A percentile compares a stretch with the other conserved stretches of the same genome.
These are phyloP conservation scores for Tolypocladium inflatum DNA, from an alignment of 2,329 filamentous ascomycete species.

Conservation along the genomic window DNA sequence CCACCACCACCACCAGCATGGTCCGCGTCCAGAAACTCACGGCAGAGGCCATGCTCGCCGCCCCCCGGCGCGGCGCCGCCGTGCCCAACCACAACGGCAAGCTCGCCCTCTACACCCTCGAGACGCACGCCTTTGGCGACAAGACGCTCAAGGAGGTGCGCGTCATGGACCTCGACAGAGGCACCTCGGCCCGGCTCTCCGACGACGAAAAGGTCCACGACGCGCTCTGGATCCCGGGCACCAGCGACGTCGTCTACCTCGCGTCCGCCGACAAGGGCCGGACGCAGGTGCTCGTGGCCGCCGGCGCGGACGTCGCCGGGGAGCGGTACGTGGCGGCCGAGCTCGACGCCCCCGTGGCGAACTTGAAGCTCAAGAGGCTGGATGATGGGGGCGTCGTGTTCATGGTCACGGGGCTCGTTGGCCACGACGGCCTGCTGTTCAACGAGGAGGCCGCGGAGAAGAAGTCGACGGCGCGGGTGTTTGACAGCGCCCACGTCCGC, in stretches of 20 bases:
- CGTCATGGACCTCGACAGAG: conserved; percentile 21
- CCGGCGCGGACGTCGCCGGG: conserved; percentile 10
- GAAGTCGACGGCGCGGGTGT: conserved; percentile 20
- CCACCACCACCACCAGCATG: conserved; percentile 3
- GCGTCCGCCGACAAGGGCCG: conserved; percentile 15
- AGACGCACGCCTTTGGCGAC: conserved; percentile 23
- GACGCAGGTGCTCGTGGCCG: conserved; percentile 20
- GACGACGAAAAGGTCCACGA: conserved; percentile 20
- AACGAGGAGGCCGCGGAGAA: conserved; percentile 17
- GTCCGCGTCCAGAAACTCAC: conserved; percentile 16
- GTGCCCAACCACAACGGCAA: conserved; percentile 30
- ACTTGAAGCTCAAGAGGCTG: conserved; percentile 23
- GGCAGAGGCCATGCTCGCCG: conserved; percentile 20
- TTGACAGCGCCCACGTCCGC: conserved; percentile 21
- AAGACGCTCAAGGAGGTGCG: conserved; percentile 21
- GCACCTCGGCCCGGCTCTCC: conserved; percentile 14
- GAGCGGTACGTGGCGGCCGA: conserved; percentile 16
- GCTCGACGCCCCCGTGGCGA: conserved; percentile 21
- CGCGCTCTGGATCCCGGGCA: conserved; percentile 25
- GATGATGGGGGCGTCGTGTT: conserved; percentile 24
- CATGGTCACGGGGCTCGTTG: conserved; percentile 22
- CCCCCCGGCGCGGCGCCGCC: conserved; percentile 20
- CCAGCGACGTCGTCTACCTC: conserved; percentile 5
- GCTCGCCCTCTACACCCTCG: conserved; percentile 29
- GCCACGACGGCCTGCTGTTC: conserved; percentile 19